These are phyloP conservation scores for Penicillium paradoxum DNA, from an alignment of 495 filamentous ascomycete species.

Conservation along the genomic window DNA sequence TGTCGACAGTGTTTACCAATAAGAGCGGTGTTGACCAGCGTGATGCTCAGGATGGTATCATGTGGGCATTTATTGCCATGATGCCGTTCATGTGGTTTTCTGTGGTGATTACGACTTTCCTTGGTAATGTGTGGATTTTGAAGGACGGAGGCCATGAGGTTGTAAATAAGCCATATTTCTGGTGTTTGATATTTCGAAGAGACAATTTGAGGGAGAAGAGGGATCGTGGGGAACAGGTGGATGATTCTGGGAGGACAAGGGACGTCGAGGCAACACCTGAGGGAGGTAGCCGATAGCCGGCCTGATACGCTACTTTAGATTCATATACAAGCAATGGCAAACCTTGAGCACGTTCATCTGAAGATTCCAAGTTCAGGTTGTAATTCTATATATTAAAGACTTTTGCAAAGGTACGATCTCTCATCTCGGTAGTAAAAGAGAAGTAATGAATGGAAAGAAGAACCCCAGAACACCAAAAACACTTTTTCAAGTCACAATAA, in stretches of 20 bases:
- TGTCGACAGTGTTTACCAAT: constrained; percentile 59
- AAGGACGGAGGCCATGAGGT: constrained; percentile 23
- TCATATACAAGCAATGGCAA: background rate
- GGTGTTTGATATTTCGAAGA: constrained; percentile 10
- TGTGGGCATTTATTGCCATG: constrained; percentile 52
- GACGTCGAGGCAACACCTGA: background rate
- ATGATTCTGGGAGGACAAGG: background rate
- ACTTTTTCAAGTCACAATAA: background rate
- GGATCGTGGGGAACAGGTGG: background rate
- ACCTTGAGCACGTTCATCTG: too few species aligned
- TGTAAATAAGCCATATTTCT: constrained; percentile 11
- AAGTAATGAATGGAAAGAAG: background rate
- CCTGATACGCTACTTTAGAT: background rate
- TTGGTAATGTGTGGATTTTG: constrained; percentile 53
- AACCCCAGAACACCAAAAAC: background rate
- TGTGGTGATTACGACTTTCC: constrained; percentile 36
- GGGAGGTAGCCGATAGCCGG: too few species aligned
- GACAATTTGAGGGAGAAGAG: background rate
- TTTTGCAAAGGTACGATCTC: too few species aligned
- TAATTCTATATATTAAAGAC: too few species aligned
- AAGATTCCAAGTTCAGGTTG: too few species aligned
- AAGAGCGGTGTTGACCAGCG: constrained; percentile 29
- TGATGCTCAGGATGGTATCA: constrained; percentile 39
- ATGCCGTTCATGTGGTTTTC: constrained; percentile 49
- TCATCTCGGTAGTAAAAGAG: background rate